phyloP scores from a whole-genome alignment of 1,284 basidiomycete species.

The Puccinia hordei region DNA sequence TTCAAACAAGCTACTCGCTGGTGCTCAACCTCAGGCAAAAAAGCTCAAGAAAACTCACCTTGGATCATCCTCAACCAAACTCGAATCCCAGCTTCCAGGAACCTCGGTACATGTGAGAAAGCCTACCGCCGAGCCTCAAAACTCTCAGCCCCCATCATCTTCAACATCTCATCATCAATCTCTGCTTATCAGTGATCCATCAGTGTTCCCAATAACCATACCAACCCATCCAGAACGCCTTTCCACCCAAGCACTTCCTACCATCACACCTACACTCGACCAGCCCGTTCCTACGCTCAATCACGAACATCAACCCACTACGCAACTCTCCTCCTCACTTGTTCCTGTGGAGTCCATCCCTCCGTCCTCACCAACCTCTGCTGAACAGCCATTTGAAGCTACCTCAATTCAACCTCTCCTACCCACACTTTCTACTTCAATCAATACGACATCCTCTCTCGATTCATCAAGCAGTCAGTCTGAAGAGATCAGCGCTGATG shows the following conservation, averaged over 20 bases:
- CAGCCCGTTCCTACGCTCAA: conserved; percentile 2
- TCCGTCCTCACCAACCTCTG: neutral
- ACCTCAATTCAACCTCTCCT: conserved; percentile 31
- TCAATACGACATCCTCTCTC: neutral
- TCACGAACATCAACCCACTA: too few species aligned
- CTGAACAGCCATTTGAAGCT: conserved; percentile 11
- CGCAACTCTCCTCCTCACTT: neutral
- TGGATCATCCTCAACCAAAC: neutral
- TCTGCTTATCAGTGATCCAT: neutral
- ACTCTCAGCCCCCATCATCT: neutral
- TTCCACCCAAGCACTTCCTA: neutral
- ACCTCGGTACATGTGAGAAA: neutral
- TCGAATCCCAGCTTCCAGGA: neutral
- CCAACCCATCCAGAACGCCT: neutral
- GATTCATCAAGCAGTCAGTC: neutral
- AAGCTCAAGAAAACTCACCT: conserved; percentile 20
- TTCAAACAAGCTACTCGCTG: conserved; percentile 3
- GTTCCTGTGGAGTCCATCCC: neutral
- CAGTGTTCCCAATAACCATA: neutral
- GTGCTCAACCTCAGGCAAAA: conserved; percentile 21
- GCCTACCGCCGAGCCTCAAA: neutral
- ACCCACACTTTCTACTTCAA: conserved; percentile 4
- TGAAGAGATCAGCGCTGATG: conserved; percentile 37
- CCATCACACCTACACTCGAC: neutral
- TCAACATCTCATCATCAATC: neutral